Conservation (phyloP, 306 rosid species). For the Corylus avellana region DNA sequence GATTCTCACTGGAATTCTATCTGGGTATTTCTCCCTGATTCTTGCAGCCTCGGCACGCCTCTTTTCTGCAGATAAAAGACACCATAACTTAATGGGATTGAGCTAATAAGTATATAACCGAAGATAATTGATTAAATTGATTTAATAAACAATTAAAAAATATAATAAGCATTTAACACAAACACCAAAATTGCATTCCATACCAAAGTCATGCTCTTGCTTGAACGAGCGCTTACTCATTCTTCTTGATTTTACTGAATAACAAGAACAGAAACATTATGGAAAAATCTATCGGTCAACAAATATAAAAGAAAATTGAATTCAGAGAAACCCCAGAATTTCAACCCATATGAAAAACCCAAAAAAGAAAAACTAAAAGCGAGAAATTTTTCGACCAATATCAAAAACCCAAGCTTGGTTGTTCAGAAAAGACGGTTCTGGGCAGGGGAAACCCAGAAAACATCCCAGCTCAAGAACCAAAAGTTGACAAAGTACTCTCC, state of each 20-base stretch:
- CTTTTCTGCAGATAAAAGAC: slow-evolving; percentile 38
- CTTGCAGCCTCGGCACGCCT: slow-evolving; percentile 54
- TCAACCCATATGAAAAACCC: background rate
- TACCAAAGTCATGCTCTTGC: slow-evolving; percentile 51
- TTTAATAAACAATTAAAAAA: background rate
- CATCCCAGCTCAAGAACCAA: background rate
- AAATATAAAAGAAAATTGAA: background rate
- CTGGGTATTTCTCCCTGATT: slow-evolving; percentile 48
- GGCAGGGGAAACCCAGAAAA: background rate
- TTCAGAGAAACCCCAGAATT: background rate
- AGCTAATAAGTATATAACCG: background rate
- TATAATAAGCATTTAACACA: background rate
- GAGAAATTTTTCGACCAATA: background rate
- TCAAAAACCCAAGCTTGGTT: background rate
- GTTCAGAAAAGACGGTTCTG: background rate
- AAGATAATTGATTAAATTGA: background rate
- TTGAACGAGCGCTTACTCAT: slow-evolving; percentile 51
- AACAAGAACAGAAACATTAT: slow-evolving; percentile 8
- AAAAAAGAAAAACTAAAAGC: background rate
- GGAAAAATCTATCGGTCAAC: background rate
- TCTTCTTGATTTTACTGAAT: slow-evolving; percentile 19
- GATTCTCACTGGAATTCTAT: slow-evolving; percentile 60
- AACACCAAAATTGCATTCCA: background rate
- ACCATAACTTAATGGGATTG: background rate
- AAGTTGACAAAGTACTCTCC: background rate